Base-by-base conservation (phyloP, 805 yeast genomes). In the Brettanomyces nanus region DNA sequence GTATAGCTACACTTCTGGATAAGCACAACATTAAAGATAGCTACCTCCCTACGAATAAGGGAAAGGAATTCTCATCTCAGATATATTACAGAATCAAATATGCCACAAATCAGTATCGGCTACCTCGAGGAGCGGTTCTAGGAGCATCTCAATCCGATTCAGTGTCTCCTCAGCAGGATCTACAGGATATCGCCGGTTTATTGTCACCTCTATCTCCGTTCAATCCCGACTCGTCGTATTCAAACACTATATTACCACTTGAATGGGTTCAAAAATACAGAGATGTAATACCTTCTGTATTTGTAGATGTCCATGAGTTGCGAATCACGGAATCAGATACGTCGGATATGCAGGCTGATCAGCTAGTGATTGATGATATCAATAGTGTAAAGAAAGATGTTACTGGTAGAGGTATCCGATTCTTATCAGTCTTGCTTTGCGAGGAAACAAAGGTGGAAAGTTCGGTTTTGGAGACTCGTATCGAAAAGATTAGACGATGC, bases 221-320 rank as follows among this genome's bases (percentile, higher is more conserved):
- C 34, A 62, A 66, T 35, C 58, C 60, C n/a, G 56, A 57, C 3
- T 61, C 71, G 1, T 47, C 52, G 1, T 65, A 53, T 43, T 71
- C 73, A 1, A 57, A 64, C 26, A 66, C 68, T 0, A 45, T 74
- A 1, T 48, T 74, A 22, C 61, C 70, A 2, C 45, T 51, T 1
- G 58, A 69, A 19, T 79, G 85, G 85, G 41, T 76, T 11, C 62
- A 65, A 26, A 77, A 75, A 47, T 73, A 77, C 47, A 56, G 59
- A 20, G 58, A 63, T n/a, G 39, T 58, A 3, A 30, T 62, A n/a
- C 84, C 85, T 0, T 46, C 69, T 1, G 66, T 70, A 0, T 64
- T 68, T 30, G 55, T 77, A 2, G 51, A 69, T 2, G 63, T 74
- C 27, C 65, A 66, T 45, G 66, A 67, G 35, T 42, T 72, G 11